These are phyloP conservation scores for Teunomyces lycoperdinae DNA, from an alignment of 805 yeast genomes.

Conservation along the genomic window DNA sequence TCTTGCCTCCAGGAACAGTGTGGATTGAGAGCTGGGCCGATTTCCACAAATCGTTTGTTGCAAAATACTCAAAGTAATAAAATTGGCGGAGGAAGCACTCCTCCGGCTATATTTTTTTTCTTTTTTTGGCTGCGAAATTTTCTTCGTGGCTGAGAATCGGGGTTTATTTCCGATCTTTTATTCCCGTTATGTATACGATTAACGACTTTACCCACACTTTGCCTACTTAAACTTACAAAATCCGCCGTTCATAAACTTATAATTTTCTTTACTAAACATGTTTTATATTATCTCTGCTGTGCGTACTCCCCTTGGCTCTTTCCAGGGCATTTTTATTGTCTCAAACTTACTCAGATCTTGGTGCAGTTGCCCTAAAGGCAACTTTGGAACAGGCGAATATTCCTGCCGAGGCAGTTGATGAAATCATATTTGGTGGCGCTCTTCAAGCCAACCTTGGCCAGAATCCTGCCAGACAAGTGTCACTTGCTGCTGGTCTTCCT, in stretches of 20 bases:
- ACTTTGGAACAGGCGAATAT: conserved; percentile 66
- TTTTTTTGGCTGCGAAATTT: neutral
- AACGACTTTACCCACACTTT: no score
- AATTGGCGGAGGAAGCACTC: neutral
- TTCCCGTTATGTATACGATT: no score
- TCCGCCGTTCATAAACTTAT: no score
- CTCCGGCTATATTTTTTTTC: neutral
- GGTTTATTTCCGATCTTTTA: no score
- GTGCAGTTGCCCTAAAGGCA: conserved; percentile 87
- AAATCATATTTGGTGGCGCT: conserved; percentile 89
- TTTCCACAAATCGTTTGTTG: conserved; percentile 75
- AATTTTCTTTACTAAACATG: no score
- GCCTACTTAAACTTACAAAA: no score
- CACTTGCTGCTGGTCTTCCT: conserved; percentile 82
- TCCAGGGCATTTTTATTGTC: conserved; percentile 82
- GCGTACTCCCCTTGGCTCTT: conserved; percentile 95
- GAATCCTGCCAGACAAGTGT: conserved; percentile 98
- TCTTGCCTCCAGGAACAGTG: conserved; percentile 90
- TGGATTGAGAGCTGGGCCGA: conserved; percentile 78
- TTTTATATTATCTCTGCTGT: conserved; percentile 81
- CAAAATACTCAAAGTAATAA: conserved; percentile 35
- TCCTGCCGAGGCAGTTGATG: conserved; percentile 81
- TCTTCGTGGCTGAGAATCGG: neutral
- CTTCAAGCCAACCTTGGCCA: conserved; percentile 93
- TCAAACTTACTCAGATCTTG: conserved; percentile 78